Base-by-base conservation (phyloP, 371 early-diverging fungal genomes). In the Mucor mucedo region DNA sequence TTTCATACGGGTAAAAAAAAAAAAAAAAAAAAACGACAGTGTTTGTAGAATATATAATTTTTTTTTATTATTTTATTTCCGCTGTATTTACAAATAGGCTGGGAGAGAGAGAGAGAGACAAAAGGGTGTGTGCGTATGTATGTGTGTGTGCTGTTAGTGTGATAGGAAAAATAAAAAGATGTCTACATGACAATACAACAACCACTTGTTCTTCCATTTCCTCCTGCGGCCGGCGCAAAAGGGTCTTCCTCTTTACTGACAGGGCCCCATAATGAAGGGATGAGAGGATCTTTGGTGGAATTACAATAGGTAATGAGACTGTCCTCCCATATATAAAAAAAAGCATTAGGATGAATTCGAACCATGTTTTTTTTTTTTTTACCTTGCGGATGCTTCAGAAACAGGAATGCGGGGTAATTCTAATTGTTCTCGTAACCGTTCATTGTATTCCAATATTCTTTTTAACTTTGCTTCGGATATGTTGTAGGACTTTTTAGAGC, bases 231-330 rank as follows among this genome's bases (percentile, higher is more conserved):
- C 76, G 85, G 83, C 55, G 85, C 88, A 76, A 89, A 94, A 41
- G 94, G 95, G 71, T 95, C 93, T 55, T 94, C 90, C 21, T 86
- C 80, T 68, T 87, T 87, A 69, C 87, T 88, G 9, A 80, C 63
- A 28, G 74, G 68, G 8, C 95, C 95, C 95, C 93, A 94, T 45
- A 91, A 77, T 5, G 87, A 91, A 10, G 93, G 93, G 54, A 94
- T 66, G 28, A 94, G 76, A 42, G 84, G 83, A 75, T 94, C 94
- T 52, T 72, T 71, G 56, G 78, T 84, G 16, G 58, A 50, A 61
- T 77, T 78, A 58, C 88, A 88, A 62, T 83, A 81, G 38, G 80
- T 67, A 54, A 86, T 78, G 33, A 86, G 64, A 48, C 87, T 87
- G 65, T 41, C 11, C 2, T 7, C n/a, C n/a, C n/a, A n/a, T n/a